Evolutionary conservation across 2,329 filamentous ascomycete genomes (phyloP).

Genomic region (Diaporthe sp.): DNA sequence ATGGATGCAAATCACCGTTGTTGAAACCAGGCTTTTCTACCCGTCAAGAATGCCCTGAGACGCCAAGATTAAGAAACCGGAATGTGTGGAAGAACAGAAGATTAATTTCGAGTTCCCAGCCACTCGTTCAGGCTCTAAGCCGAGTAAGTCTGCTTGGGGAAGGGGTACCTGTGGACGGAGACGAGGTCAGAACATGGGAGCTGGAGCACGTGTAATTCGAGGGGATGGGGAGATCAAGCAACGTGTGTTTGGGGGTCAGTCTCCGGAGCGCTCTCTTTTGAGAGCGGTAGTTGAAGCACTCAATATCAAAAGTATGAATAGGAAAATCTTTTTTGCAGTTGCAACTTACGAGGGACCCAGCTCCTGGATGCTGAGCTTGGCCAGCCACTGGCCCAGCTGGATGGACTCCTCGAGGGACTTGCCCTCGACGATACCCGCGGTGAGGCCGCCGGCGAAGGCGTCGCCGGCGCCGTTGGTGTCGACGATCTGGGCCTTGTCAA

Average conservation of each 20-base stretch:
- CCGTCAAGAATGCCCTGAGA: constrained; percentile 38
- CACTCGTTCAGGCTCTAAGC: constrained; percentile 35
- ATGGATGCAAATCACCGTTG: constrained; percentile 42
- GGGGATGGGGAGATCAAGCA: neutral
- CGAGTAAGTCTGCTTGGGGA: constrained; percentile 83
- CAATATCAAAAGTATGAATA: constrained; percentile 24
- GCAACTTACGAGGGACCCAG: constrained; percentile 95
- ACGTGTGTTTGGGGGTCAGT: neutral
- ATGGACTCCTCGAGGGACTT: constrained; percentile 83
- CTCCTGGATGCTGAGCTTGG: constrained; percentile 93
- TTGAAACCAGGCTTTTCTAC: constrained; percentile 44
- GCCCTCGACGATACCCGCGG: constrained; percentile 89
- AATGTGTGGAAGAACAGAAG: constrained; percentile 31
- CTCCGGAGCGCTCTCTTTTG: constrained; percentile 41
- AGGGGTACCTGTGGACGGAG: constrained; percentile 74
- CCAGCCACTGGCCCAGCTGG: constrained; percentile 97
- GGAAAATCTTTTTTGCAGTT: constrained; percentile 61
- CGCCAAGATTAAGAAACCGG: constrained; percentile 29
- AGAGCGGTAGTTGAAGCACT: constrained; percentile 26
- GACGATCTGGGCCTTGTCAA: constrained; percentile 83
- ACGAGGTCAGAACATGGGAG: constrained; percentile 31
- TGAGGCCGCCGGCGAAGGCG: constrained; percentile 94
- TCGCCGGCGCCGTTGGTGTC: constrained; percentile 98
- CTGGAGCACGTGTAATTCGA: constrained; percentile 2
- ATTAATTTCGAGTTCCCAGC: constrained; percentile 40